Evolutionary conservation across 2,329 filamentous ascomycete species (phyloP).

Genomic region (Penicillium crustosum): DNA sequence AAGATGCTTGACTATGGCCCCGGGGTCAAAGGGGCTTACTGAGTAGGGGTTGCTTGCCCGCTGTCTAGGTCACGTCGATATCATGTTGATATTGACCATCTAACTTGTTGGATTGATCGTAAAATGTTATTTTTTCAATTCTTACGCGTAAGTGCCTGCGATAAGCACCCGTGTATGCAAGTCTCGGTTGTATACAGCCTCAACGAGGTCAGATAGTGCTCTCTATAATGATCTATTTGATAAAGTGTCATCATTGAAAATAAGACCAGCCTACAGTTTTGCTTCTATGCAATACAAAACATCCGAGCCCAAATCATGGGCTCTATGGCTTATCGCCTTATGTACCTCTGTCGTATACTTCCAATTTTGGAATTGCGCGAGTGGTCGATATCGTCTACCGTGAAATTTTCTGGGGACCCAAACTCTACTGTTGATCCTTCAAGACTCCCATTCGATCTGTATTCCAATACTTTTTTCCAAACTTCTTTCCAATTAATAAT

Average conservation of each 20-base stretch:
- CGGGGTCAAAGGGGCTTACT: neutral
- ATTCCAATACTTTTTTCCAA: neutral
- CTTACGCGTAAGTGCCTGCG: neutral
- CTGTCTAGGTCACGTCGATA: neutral
- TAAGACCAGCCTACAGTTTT: fast-evolving
- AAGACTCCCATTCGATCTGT: neutral
- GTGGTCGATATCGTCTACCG: constrained; percentile 15
- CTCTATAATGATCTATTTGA: neutral
- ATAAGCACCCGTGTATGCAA: neutral
- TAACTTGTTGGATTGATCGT: neutral
- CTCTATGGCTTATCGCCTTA: neutral
- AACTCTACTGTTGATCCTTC: constrained; percentile 1
- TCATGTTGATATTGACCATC: neutral
- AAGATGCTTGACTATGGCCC: neutral
- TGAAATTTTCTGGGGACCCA: constrained; percentile 25
- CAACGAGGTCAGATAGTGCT: too few relatives aligned
- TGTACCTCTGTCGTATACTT: neutral
- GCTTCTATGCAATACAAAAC: neutral
- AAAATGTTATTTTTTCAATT: neutral
- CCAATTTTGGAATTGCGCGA: neutral
- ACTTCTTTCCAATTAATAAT: neutral
- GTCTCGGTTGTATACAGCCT: neutral
- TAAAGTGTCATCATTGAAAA: neutral
- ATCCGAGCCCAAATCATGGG: neutral
- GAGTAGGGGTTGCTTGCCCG: neutral